phyloP scores from a whole-genome alignment of 306 rosid species.

The Lablab purpureus region DNA sequence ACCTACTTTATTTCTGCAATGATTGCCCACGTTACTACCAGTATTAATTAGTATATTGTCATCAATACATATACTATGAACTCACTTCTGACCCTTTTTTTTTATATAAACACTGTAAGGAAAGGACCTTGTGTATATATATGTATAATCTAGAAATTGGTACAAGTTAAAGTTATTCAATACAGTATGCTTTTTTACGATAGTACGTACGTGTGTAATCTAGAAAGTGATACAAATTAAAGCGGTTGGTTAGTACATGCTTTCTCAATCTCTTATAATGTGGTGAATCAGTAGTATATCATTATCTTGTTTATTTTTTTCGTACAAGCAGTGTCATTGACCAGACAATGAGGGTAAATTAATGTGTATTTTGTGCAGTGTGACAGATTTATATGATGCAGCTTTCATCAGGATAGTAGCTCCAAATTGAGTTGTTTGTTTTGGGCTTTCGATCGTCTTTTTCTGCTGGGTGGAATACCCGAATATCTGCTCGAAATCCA shows the following conservation, averaged over 20 bases:
- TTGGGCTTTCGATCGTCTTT: constrained; percentile 24
- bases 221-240: constrained; percentile 7
- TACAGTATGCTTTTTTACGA: neutral
- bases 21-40: neutral
- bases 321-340: constrained; percentile 22
- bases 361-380: constrained; percentile 22
- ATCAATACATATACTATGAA: neutral
- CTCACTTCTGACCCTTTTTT: neutral
- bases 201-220: neutral
- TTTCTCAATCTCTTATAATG: neutral
- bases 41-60: neutral
- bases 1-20: neutral
- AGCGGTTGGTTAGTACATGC: neutral
- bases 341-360: constrained; percentile 10
- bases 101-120: no score
- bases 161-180: constrained; percentile 11
- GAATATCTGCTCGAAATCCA: constrained; percentile 35
- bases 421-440: constrained; percentile 36
- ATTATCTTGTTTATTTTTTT: neutral
- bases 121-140: neutral
- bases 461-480: constrained; percentile 1
- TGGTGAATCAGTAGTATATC: neutral
- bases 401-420: constrained; percentile 41
- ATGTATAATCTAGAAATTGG: neutral
- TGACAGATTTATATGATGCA: constrained; percentile 33